Evolutionary conservation across 1,139 yeast species (phyloP), one percentile per base, ranked within the genome.

Genomic region (Yamadazyma aaseri): DNA sequence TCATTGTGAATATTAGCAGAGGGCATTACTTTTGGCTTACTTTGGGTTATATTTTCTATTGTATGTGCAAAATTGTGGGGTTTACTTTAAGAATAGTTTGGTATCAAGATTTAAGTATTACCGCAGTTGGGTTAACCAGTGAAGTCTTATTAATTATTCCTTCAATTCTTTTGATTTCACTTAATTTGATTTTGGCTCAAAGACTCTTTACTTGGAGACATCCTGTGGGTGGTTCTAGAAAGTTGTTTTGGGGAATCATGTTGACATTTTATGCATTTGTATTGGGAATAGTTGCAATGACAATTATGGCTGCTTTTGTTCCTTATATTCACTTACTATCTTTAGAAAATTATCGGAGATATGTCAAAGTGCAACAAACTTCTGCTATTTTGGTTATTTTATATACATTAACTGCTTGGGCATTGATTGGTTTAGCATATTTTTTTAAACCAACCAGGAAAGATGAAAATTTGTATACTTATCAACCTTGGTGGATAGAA

Each of bases 401-500:
- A 26, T 84, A 81, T 53, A 73, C 86, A 1, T 56, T 75, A 26
- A 57, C 80, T 2, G 77, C 89, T 2, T 52, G 76, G 29, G 34
- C 53, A 8, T 66, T 83, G 50, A 63, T 82, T 34, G 53, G 53
- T 0, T 55, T 72, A 26, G 77, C 90, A 1, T 83, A 65, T 51
- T 45, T 73, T 39, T 61, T 77, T 47, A 73, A 76, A 38, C 81
- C 87, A 17, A 77, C 86, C 10, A 47, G 58, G 30, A 67, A 67
- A 41, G 82, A 79, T 51, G 75, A 71, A 47, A 58, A 63, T 32
- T 61, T 79, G 28, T 65, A 71, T 46, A 79, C 86, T 13, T 77
- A 77, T 52, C 92, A 83, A 56, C 86, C 94, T 24, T 80, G 82
- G 73, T 84, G 94, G 94, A 79, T 84, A 50, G 80, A 80, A 51